Percentiles rank a stretch among this genome's conserved stretches.
phyloP scores from a whole-genome alignment of 805 yeast species.

The Candida verbasci region DNA sequence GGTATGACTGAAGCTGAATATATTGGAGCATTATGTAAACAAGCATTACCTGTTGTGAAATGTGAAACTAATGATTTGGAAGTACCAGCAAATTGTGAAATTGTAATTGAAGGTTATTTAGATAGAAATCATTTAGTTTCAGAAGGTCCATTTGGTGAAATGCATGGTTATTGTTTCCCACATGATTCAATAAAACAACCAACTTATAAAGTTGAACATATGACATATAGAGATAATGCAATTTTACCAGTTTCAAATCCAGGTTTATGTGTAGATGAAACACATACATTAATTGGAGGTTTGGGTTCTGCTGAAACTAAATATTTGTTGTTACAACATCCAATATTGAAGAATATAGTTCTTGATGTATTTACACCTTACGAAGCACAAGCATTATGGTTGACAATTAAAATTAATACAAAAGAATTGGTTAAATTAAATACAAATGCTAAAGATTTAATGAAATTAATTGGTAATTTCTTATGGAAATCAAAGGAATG shows the following conservation, averaged over 20 bases:
- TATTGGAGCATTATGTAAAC: neutral
- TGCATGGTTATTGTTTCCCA: constrained; percentile 1
- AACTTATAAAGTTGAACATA: neutral
- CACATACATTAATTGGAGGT: neutral
- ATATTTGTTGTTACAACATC: neutral
- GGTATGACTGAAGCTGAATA: neutral
- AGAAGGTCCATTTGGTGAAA: neutral
- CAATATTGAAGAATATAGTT: neutral
- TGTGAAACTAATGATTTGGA: constrained; percentile 1
- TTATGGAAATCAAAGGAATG: neutral
- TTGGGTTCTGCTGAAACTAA: neutral
- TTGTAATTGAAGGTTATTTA: neutral
- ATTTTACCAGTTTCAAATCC: constrained; percentile 1
- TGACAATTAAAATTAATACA: neutral
- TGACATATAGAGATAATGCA: neutral
- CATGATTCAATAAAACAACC: neutral
- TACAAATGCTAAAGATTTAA: neutral
- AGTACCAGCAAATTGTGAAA: neutral
- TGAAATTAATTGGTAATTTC: neutral
- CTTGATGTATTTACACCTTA: neutral
- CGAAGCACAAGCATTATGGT: neutral
- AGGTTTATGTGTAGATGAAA: neutral
- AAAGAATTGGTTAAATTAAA: neutral
- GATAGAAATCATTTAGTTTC: neutral
- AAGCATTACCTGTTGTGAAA: neutral